Evolutionary conservation across 169 alveolate species (phyloP), one percentile per base, ranked within the genome.

Genomic region (Cryptosporidium andersoni): DNA sequence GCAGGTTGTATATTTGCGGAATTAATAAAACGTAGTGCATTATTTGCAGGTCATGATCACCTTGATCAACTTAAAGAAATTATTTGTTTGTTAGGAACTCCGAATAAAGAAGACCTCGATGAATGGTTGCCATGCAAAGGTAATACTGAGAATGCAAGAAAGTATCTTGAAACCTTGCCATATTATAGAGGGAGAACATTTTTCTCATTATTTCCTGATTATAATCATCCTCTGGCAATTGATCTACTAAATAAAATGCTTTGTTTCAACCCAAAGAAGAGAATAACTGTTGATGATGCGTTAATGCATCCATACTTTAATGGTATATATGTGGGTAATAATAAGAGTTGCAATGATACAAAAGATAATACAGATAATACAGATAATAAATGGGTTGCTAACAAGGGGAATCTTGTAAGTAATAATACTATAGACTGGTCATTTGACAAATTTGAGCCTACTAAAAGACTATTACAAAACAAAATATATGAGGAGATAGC

Each of bases 211-310:
- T 91, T 91, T 48, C 95, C 95, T 14, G 91, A 92, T 34, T 74
- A 58, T 45, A 16, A 74, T 16, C 60, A 68, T 16, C 85, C 85
- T 45, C 93, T 89, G 7, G 95, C 95, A 1, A 80, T 94, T 7
- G 99, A 97, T 81, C 92, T 97, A 42, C 89, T 97, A 53, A 93
- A 95, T 7, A 92, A 92, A 80, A 91, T 96, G 95, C 88, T 97
- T 36, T 91, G 94, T 80, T 96, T 96, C 89, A 95, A 96, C 81
- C 99, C 99, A 8, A 94, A 93, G 67, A 93, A 92, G 45, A 91
- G 99, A 85, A 95, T 97, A 8, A 92, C 99, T 40, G 95, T 97
- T n/a, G 97, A 95, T 36, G 98, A 95, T 80, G 97, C 98, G 3
- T 90, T 98, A 8, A 89, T 95, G 36, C 99, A 98, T 88, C 98